Evolutionary conservation across 306 rosid species (phyloP).

Genomic region (Medicago truncatula): MtrunA17r5.0-ANR NC_053044.1:10334001-10334500

Average conservation of each 20-base stretch:
- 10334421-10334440: not conserved
- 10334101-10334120: constrained; percentile 39
- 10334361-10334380: constrained; percentile 36
- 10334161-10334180: constrained; percentile 23
- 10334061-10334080: constrained; percentile 45
- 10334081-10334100: constrained; percentile 32
- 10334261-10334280: not conserved
- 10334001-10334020: constrained; percentile 46
- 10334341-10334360: constrained; percentile 47
- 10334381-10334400: constrained; percentile 42
- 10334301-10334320: not conserved
- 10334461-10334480: too few species aligned
- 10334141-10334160: constrained; percentile 2
- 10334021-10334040: constrained; percentile 49
- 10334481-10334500: too few species aligned
- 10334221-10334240: not conserved
- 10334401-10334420: constrained; percentile 27
- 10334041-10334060: constrained; percentile 52
- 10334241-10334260: not conserved
- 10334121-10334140: constrained; percentile 25
- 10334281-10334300: constrained; percentile 37
- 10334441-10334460: constrained; percentile 25
- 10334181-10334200: constrained; percentile 45
- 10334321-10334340: not conserved
- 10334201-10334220: constrained; percentile 61